Base-by-base conservation (phyloP, 129 eudicot genomes). In the Heracleum sosnowskyi region DNA sequence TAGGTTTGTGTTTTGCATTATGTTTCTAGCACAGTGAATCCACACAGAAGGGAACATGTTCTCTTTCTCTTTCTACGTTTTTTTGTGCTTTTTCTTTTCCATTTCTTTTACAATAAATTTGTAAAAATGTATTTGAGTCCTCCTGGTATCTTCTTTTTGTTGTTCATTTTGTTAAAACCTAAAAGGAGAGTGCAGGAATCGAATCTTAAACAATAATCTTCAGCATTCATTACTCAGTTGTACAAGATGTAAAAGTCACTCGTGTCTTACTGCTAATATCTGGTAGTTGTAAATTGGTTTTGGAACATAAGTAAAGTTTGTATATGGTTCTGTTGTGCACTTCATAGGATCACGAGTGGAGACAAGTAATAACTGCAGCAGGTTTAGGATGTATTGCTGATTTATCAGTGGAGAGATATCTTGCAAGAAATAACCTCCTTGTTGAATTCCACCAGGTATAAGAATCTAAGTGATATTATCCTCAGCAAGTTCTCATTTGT, bases 351-450 rank as follows among this genome's bases (percentile, higher is more conserved):
- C 96, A 95, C 72, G 98, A 95, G 83, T 91, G 97, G 98, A 95
- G 97, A 83, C 98, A 95, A 90, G 98, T 97, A 12, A 20, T 95
- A 78, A 95, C 97, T 79, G 97, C 98, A 75, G 98, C 98, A 84
- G 98, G 98, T 78, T 95, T 97, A 68, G 98, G 98, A 81, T 95
- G 98, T 80, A 69, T 95, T 84, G 97, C 98, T 79, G 97, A 97
- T 83, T 84, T 95, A 39, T 95, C 97, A 31, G 98, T 91, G 78
- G 98, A 95, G 80, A 88, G 97, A 95, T 95, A 95, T 81, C 98
- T 95, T 81, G 85, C 94, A 78, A 83, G 96, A 92, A 81, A 81
- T 81, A 79, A 87, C 79, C 93, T 91, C 29, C 96, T 94, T 77
- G 79, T 91, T 80, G 98, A 94, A 87, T 94, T 94, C 79, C 98